Evolutionary conservation across 2,329 filamentous ascomycete genomes (phyloP).

Genomic region (Pezicula carpinea): DNA sequence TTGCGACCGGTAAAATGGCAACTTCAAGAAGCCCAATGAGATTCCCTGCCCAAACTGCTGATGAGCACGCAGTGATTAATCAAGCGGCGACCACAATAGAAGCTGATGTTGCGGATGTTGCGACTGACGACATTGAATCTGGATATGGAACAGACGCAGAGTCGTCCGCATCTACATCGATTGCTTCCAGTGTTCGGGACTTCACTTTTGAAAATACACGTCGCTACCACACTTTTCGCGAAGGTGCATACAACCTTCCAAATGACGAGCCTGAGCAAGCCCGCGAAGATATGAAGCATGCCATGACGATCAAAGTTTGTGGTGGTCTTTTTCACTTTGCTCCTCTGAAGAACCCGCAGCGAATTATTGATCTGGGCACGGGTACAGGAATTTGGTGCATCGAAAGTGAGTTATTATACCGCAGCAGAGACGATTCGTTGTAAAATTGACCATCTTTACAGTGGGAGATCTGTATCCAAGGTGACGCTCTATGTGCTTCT

Average conservation of each 20-base stretch:
- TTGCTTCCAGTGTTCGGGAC: conserved; percentile 34
- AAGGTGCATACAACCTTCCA: conserved; percentile 48
- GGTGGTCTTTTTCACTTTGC: conserved; percentile 33
- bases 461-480: no score
- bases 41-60: no score
- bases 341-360: conserved; percentile 28
- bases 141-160: no score
- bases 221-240: conserved; percentile 47
- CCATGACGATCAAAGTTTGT: conserved; percentile 34
- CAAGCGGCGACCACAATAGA: no score
- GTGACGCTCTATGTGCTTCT: no score
- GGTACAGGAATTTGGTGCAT: conserved; percentile 52
- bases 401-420: conserved; percentile 1
- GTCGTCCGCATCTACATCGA: not conserved
- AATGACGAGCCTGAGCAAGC: conserved; percentile 55
- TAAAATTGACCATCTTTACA: no score
- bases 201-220: conserved; percentile 49
- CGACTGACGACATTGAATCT: no score
- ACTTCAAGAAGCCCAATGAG: no score
- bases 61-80: no score
- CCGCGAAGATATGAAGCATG: conserved; percentile 39
- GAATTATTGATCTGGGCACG: conserved; percentile 5
- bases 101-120: no score
- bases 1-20: no score
- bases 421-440: no score